Evolutionary conservation across 2,329 filamentous ascomycete species (phyloP).

Genomic region (Penicillium vulpinum): DNA sequence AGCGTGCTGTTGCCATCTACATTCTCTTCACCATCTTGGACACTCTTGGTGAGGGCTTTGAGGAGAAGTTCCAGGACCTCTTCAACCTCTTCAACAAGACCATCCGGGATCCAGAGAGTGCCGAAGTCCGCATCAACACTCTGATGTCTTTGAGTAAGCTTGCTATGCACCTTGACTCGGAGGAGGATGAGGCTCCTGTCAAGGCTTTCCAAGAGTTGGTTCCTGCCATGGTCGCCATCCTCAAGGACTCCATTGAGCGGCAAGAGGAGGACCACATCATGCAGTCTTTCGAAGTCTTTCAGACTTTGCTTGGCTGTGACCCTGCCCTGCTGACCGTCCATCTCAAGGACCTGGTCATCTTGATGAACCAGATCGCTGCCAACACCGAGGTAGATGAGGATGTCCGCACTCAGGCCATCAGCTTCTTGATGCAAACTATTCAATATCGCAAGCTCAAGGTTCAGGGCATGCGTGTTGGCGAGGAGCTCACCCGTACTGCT

Average conservation of each 20-base stretch:
- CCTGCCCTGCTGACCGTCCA: conserved; percentile 78
- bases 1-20: conserved; percentile 89
- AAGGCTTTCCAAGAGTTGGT: conserved; percentile 76
- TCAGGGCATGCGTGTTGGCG: conserved; percentile 82
- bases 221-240: conserved; percentile 82
- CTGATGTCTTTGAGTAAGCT: conserved; percentile 86
- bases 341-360: conserved; percentile 84
- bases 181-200: conserved; percentile 75
- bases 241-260: conserved; percentile 78
- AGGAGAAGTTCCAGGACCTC: conserved; percentile 75
- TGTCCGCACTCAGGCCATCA: conserved; percentile 82
- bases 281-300: conserved; percentile 94
- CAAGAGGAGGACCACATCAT: conserved; percentile 85
- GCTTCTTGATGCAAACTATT: conserved; percentile 90
- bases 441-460: conserved; percentile 94
- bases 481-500: conserved; percentile 82
- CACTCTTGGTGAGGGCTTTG: conserved; percentile 79
- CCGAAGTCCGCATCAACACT: conserved; percentile 92
- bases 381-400: conserved; percentile 80
- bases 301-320: conserved; percentile 89
- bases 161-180: conserved; percentile 81
- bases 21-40: conserved; percentile 92
- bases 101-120: conserved; percentile 85
- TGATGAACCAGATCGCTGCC: conserved; percentile 85
- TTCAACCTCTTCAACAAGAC: conserved; percentile 82